Evolutionary conservation across 306 rosid species (phyloP), one percentile per base, ranked within the genome.

Genomic region (Citrullus colocynthis): DNA sequence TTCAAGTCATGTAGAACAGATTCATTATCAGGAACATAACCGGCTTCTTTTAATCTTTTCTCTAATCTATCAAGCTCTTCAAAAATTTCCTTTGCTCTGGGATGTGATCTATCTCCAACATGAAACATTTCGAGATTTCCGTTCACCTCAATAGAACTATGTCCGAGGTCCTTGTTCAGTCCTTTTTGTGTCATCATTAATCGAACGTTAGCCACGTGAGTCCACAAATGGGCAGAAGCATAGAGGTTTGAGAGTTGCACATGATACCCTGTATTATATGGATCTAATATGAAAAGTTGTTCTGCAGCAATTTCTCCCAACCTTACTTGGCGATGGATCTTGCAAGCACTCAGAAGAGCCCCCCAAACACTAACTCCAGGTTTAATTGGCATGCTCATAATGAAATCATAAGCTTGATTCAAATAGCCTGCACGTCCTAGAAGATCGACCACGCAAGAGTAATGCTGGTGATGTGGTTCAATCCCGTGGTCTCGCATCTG

Each of bases 201-300:
- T 51, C 81, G 81, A 30, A 78, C 30, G 3, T 64, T 78, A 11
- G 49, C 75, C 75, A 78, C 80, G 5, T 45, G 80, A 24, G 65
- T 30, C 80, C 80, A 78, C 37, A 62, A 32, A 17, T 66, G 30
- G 21, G 80, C 59, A 44, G 75, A 49, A 36, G 80, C 80, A 49
- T 78, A 78, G 17, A 78, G 44, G 80, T 78, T 78, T 34, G 80
- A 78, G 28, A 78, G 80, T 48, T 48, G 80, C 64, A 78, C 80
- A 64, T 78, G 51, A 65, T 78, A 52, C 54, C 80, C 80, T 28
- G 62, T 64, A 21, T 78, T 78, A 49, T 63, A 34, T 16, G 80
- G 80, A 52, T 78, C 80, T 78, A 78, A 45, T 51, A 21, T 10
- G 80, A 78, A 63, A 16, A 78, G 80, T 14, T 65, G 74, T 36